These are phyloP conservation scores for Eleusine indica DNA, from an alignment of 176 grass and related monocot species.

Conservation along the genomic window DNA sequence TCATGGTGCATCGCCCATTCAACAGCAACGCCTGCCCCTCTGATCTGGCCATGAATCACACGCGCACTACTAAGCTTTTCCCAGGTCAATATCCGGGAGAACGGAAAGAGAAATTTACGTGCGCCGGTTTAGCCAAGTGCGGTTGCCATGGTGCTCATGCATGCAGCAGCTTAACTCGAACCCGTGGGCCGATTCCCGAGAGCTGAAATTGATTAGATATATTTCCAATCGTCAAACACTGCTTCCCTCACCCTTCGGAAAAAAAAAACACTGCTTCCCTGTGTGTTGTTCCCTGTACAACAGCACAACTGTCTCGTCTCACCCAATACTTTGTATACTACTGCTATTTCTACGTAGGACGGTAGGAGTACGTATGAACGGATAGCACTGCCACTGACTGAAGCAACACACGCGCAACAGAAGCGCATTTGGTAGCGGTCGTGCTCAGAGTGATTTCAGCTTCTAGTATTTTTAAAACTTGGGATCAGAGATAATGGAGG, in stretches of 20 bases:
- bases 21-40: background rate
- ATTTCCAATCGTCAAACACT: background rate
- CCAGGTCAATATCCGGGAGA: conserved; percentile 36
- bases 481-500: conserved; percentile 4
- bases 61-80: conserved; percentile 15
- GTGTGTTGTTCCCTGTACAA: conserved; percentile 16
- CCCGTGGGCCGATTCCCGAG: background rate
- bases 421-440: background rate
- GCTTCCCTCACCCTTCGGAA: no score
- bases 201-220: background rate
- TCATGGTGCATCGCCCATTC: background rate
- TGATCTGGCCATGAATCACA: conserved; percentile 42
- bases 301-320: background rate
- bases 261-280: background rate
- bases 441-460: conserved; percentile 11
- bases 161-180: conserved; percentile 9
- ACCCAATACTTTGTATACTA: background rate
- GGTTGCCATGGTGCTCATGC: conserved; percentile 7
- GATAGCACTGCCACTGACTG: background rate
- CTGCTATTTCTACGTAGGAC: no score
- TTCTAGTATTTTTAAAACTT: background rate
- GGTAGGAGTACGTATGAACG: background rate
- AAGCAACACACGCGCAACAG: background rate
- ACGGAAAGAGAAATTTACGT: background rate
- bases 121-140: conserved; percentile 13